Conservation (phyloP, 495 filamentous ascomycete species). For the Hypomontagnella monticulosa region DNA sequence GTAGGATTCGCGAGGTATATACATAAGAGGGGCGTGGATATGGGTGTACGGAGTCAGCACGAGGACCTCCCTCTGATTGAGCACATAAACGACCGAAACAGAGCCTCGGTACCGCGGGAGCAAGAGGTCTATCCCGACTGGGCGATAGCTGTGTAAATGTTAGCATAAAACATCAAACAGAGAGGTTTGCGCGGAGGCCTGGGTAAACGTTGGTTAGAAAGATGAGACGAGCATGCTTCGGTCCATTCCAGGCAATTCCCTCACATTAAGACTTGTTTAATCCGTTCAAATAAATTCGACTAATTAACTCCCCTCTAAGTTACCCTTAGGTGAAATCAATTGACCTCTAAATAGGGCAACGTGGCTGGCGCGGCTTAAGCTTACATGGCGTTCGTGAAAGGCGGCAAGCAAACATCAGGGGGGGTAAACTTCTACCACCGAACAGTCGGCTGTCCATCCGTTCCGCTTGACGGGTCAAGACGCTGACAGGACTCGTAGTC, state of each 20-base stretch:
- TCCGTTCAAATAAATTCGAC: no score
- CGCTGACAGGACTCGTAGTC: constrained; percentile 35
- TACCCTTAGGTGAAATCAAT: no score
- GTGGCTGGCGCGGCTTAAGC: no score
- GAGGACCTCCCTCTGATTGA: constrained; percentile 48
- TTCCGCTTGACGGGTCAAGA: not conserved
- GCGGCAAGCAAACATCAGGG: not conserved
- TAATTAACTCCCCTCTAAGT: no score
- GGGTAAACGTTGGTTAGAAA: no score
- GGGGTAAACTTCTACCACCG: constrained; percentile 12
- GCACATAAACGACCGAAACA: constrained; percentile 50
- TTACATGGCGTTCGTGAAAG: no score
- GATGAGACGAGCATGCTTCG: no score
- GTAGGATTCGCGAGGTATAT: constrained; percentile 59
- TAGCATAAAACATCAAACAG: not conserved
- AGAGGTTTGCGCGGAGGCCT: not conserved
- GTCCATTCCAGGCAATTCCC: no score
- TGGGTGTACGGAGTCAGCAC: constrained; percentile 60
- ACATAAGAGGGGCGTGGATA: constrained; percentile 55
- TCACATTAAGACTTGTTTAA: no score
- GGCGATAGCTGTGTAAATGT: constrained; percentile 40
- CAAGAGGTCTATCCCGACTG: constrained; percentile 48
- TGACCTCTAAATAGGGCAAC: no score
- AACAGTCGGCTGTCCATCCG: constrained; percentile 24
- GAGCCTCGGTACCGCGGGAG: constrained; percentile 43